Conservation (phyloP, 495 filamentous ascomycete genomes). For the Penicillium steckii region DNA sequence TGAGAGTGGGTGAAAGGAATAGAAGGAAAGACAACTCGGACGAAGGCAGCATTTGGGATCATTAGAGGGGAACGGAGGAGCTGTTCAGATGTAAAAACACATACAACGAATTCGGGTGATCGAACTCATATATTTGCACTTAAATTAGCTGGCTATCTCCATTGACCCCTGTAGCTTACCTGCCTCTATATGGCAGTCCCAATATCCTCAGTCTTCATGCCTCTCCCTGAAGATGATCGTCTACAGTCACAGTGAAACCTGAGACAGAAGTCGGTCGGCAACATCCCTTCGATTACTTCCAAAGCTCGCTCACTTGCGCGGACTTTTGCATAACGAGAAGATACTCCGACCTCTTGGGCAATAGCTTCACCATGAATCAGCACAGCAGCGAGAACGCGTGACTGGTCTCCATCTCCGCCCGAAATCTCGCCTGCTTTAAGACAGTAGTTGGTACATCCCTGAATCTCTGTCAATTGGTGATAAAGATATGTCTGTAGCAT, state of each 20-base stretch:
- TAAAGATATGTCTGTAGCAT: conserved; percentile 52
- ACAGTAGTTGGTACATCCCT: conserved; percentile 55
- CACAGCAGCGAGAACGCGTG: conserved; percentile 65
- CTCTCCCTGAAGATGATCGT: not conserved
- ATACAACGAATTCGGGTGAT: too few relatives aligned
- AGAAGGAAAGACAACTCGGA: too few relatives aligned
- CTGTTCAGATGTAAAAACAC: too few relatives aligned
- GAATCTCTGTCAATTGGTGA: conserved; percentile 46
- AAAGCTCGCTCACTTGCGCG: conserved; percentile 69
- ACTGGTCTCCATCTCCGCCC: conserved; percentile 39
- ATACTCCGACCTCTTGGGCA: conserved; percentile 59
- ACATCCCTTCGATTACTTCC: conserved; percentile 54
- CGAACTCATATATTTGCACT: too few relatives aligned
- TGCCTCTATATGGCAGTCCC: conserved; percentile 35
- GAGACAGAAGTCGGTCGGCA: conserved; percentile 55
- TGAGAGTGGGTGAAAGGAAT: too few relatives aligned
- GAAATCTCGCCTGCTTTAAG: conserved; percentile 52
- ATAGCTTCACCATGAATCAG: conserved; percentile 72
- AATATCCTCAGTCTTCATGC: conserved; percentile 16
- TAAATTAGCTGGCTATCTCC: too few relatives aligned
- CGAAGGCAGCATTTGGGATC: too few relatives aligned
- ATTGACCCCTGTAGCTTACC: too few relatives aligned
- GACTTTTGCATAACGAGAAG: conserved; percentile 69
- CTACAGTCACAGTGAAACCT: conserved; percentile 65
- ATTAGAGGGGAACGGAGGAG: too few relatives aligned